Evolutionary conservation across 1,139 yeast species (phyloP).

Genomic region (Lodderomyces elongisporus): DNA sequence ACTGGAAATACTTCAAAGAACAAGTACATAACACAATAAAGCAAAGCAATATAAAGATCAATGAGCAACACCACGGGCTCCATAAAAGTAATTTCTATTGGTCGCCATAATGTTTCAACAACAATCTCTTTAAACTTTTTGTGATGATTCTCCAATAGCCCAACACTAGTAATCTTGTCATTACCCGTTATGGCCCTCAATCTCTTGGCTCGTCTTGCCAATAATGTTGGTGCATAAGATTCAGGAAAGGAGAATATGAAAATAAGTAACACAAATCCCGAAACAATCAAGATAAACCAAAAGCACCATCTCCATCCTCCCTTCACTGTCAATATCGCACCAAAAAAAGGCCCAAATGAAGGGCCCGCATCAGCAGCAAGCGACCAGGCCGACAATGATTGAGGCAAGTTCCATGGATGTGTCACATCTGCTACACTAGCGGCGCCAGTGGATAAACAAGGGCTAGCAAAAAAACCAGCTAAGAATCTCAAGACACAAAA

Average conservation of each 20-base stretch:
- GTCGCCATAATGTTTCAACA: too few relatives aligned
- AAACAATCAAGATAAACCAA: constrained; percentile 32
- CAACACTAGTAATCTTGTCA: constrained; percentile 23
- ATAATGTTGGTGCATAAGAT: constrained; percentile 28
- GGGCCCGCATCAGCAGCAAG: constrained; percentile 38
- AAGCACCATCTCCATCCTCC: constrained; percentile 32
- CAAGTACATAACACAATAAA: constrained; percentile 50
- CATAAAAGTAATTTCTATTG: too few relatives aligned
- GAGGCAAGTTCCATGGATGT: constrained; percentile 30
- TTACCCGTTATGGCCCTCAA: constrained; percentile 33
- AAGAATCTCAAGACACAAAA: constrained; percentile 28
- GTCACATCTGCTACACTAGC: constrained; percentile 27
- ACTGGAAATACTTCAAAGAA: constrained; percentile 63
- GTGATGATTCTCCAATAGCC: constrained; percentile 21
- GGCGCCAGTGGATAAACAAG: too few relatives aligned
- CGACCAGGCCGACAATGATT: constrained; percentile 27
- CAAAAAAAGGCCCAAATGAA: constrained; percentile 33
- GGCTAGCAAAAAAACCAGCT: constrained; percentile 31
- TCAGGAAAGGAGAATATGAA: constrained; percentile 31
- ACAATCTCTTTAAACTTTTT: constrained; percentile 20
- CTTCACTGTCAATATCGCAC: constrained; percentile 25
- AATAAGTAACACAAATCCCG: constrained; percentile 23
- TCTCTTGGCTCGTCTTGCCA: constrained; percentile 32
- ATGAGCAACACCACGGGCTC: constrained; percentile 33
- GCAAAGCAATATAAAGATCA: constrained; percentile 49